These are phyloP conservation scores for Colletotrichum scovillei DNA, from an alignment of 2,329 filamentous ascomycete species.

Conservation along the genomic window DNA sequence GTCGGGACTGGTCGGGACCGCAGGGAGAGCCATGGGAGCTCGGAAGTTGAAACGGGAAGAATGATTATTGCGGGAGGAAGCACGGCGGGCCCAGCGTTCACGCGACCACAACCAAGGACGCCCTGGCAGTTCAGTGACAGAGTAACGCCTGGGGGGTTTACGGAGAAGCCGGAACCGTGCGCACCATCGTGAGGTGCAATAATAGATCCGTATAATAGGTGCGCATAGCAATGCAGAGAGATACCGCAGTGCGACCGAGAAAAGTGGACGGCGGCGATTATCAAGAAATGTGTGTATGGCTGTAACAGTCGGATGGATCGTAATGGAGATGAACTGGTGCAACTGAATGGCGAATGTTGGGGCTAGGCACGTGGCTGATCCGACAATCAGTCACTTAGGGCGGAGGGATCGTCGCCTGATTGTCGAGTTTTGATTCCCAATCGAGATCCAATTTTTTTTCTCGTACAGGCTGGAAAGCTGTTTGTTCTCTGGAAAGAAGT, in stretches of 20 bases:
- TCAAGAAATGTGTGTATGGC: neutral
- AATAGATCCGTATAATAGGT: neutral
- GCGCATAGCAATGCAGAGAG: conserved; percentile 24
- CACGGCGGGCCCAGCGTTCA: conserved; percentile 6
- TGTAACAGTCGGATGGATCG: neutral
- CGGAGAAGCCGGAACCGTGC: conserved; percentile 10
- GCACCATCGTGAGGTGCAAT: neutral
- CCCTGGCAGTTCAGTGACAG: neutral
- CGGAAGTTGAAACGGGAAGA: conserved; percentile 20
- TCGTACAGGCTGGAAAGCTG: neutral
- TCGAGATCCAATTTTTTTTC: neutral
- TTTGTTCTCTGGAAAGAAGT: neutral
- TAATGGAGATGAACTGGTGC: neutral
- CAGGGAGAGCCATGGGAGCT: neutral
- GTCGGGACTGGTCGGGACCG: no score
- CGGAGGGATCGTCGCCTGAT: neutral
- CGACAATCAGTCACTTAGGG: neutral
- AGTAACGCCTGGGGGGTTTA: neutral
- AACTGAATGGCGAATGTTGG: neutral
- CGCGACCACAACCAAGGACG: neutral
- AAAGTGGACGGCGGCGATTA: conserved; percentile 16
- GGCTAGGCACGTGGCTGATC: neutral
- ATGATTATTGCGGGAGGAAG: conserved; percentile 1
- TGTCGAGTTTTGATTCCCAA: neutral
- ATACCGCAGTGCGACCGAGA: conserved; percentile 30